These are phyloP conservation scores for Fusarium incarnatum DNA, from an alignment of 2,329 filamentous ascomycete genomes.

Conservation along the genomic window DNA sequence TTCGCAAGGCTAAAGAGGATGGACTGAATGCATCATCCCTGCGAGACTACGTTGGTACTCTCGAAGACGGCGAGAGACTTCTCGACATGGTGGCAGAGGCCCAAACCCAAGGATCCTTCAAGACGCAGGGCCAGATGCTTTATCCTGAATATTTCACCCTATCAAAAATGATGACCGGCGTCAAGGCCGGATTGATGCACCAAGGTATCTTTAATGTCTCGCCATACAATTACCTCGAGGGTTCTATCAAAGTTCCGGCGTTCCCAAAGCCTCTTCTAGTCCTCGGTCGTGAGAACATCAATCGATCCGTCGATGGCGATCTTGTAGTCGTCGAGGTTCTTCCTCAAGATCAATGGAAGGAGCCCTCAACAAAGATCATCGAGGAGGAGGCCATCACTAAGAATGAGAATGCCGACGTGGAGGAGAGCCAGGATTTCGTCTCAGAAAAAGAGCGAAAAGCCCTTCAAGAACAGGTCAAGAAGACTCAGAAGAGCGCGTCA, in stretches of 20 bases:
- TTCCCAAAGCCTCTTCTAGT: slow-evolving; percentile 92
- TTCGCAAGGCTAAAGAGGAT: slow-evolving; percentile 83
- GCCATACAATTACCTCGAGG: slow-evolving; percentile 97
- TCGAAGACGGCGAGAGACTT: slow-evolving; percentile 86
- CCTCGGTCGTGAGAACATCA: slow-evolving; percentile 94
- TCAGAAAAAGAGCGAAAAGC: slow-evolving; percentile 87
- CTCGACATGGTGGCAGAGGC: slow-evolving; percentile 93
- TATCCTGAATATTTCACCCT: slow-evolving; percentile 91
- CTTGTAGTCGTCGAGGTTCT: slow-evolving; percentile 92
- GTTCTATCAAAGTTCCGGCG: slow-evolving; percentile 86
- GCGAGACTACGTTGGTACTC: slow-evolving; percentile 81
- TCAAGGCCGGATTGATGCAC: slow-evolving; percentile 89
- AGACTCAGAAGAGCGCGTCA: slow-evolving; percentile 78
- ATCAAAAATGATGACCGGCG: slow-evolving; percentile 93
- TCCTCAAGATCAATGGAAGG: slow-evolving; percentile 96
- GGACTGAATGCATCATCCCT: slow-evolving; percentile 76
- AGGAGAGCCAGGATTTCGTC: slow-evolving; percentile 81
- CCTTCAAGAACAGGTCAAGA: slow-evolving; percentile 90
- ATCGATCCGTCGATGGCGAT: slow-evolving; percentile 91
- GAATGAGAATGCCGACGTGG: slow-evolving; percentile 91
- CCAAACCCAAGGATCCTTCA: slow-evolving; percentile 73
- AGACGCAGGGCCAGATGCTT: slow-evolving; percentile 74
- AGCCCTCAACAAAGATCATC: slow-evolving; percentile 92
- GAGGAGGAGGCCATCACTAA: slow-evolving; percentile 93
- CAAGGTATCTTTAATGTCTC: slow-evolving; percentile 97